Evolutionary conservation across 768 basidiomycete species (phyloP).

Genomic region (Leucosporidium yakuticum): DNA sequence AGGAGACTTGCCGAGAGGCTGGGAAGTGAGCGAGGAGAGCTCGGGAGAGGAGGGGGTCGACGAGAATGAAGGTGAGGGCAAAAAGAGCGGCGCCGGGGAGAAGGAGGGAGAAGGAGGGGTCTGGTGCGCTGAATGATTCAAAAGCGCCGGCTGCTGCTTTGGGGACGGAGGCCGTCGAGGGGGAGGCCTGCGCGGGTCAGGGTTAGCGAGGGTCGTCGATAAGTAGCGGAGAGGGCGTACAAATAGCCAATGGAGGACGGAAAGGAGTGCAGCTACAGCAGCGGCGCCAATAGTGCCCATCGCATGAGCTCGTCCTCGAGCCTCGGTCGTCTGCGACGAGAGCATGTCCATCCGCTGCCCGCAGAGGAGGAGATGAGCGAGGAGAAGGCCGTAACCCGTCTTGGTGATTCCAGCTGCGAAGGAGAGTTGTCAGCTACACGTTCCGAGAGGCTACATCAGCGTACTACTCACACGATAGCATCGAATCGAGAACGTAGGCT

Average conservation of each 20-base stretch:
- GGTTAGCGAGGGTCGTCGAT: not conserved
- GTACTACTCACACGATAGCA: slow-evolving; percentile 3
- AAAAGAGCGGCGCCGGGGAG: slow-evolving; percentile 27
- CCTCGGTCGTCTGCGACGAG: slow-evolving; percentile 11
- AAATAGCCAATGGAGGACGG: slow-evolving; percentile 4
- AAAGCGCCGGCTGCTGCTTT: not conserved
- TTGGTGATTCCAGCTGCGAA: not conserved
- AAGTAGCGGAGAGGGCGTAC: slow-evolving; percentile 6
- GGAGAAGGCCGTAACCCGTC: slow-evolving; percentile 12
- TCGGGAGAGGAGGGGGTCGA: slow-evolving; percentile 33
- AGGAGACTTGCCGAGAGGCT: slow-evolving; percentile 53
- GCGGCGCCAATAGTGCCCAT: slow-evolving; percentile 2
- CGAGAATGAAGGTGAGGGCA: slow-evolving; percentile 18
- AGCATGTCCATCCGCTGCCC: slow-evolving; percentile 26
- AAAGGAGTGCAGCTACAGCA: not conserved
- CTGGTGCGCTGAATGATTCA: slow-evolving; percentile 6
- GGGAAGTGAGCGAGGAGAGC: slow-evolving; percentile 42
- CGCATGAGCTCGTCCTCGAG: slow-evolving; percentile 17
- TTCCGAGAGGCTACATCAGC: not conserved
- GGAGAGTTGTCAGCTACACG: not conserved
- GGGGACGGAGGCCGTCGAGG: slow-evolving; percentile 1
- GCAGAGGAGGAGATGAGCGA: slow-evolving; percentile 16
- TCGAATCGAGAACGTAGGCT: slow-evolving; percentile 15
- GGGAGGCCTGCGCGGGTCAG: not conserved
- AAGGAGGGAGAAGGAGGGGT: slow-evolving; percentile 13